Evolutionary conservation across 495 filamentous ascomycete genomes (phyloP), one percentile per base, ranked within the genome.

Genomic region (Penicillium cinerascens): DNA sequence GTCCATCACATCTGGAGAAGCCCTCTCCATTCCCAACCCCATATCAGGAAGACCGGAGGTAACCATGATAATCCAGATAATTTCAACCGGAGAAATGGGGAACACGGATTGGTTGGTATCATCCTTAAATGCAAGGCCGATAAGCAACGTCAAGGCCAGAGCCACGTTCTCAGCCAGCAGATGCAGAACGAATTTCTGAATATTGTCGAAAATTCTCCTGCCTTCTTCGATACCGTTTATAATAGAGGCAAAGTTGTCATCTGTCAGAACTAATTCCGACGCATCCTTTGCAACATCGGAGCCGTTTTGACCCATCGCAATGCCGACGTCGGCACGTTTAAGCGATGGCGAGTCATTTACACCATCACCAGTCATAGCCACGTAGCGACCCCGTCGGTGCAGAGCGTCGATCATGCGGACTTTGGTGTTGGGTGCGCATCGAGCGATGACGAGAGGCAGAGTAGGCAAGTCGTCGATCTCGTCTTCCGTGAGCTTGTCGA

Each of bases 311-410:
- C 87, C 87, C 87, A 93, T 91, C 6, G 89, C 88, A 63, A 95
- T 91, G 57, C 89, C 89, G 33, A 93, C 82, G 67, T 95, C 89
- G 16, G 90, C 87, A 25, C 82, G 79, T 64, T 89, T 89, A 20
- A 95, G 72, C 1, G 87, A 88, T 1, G 89, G 88, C 4, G 87
- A 85, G 66, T 93, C 90, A 63, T 95, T 95, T 48, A 93, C 89
- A 51, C 90, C 89, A 51, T 93, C 89, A 63, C 90, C 89, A n/a
- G 89, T 92, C 79, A 95, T 89, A 26, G 86, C 88, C n/a, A 82
- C 85, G 55, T 88, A 85, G 22, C 70, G 61, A 27, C 80, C 79
- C 42, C 85, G 72, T 39, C 85, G 78, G 51, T 88, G 86, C 47
- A 91, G 66, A 4, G 86, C 85, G 44, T 89, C 83, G 26, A 93